Evolutionary conservation across 495 filamentous ascomycete species (phyloP), one percentile per base, ranked within the genome.

Genomic region (Corynascus novoguineensis): DNA sequence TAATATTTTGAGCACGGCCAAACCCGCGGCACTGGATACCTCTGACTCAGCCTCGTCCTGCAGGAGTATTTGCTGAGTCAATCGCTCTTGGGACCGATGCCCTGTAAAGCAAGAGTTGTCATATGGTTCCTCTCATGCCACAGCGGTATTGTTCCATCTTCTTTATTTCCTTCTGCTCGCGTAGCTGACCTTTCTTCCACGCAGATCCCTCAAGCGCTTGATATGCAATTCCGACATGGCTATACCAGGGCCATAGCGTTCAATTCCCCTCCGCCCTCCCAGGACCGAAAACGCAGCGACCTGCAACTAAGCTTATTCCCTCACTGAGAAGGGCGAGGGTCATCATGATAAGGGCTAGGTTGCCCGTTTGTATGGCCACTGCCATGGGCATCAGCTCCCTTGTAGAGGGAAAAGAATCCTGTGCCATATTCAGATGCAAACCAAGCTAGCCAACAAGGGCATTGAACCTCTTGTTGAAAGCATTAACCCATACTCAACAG

Each of bases 391-490:
- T 11, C 29, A 54, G 19, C 5, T 55, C 11, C 22, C 22, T 9
- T 68, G 66, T 46, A 44, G 47, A 7, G 63, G 63, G 22, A 63
- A 60, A 50, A n/a, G n/a, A n/a, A 32, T 54, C 5, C 66, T 61
- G 1, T 66, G 66, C 22, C 54, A 8, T 38, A 19, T 6, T n/a
- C n/a, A n/a, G n/a, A n/a, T n/a, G n/a, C 3, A 56, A 14, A 28
- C 27, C 14, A 59, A 63, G 21, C 31, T 58, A 4, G 62, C 60
- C 19, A 53, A 63, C 0, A 46, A 29, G 17, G 27, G 38, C 10
- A 55, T 55, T 27, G 45, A 37, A 10, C 22, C 59, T 5, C 48
- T 69, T 6, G 31, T 38, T 19, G 34, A 56, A 3, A 15, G 40
- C 9, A 64, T 62, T 0, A 57, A 57, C 14, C 25, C n/a, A 5